Evolutionary conservation across 192 early-diverging fungal genomes (phyloP).

Genomic region (Rhizophagus prolifer): DNA sequence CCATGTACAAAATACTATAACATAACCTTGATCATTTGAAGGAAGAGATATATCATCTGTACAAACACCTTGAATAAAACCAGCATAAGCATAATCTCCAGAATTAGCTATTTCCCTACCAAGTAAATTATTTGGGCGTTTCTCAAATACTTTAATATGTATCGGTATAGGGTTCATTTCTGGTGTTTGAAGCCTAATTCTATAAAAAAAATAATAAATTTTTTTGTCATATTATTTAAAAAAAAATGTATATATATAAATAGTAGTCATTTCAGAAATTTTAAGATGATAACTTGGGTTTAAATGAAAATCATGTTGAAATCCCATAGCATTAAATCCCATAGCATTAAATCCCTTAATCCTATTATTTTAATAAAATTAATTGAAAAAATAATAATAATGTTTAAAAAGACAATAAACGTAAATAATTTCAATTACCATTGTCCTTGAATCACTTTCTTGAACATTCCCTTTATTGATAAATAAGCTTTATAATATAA

Average conservation of each 20-base stretch:
- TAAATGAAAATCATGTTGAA: constrained; percentile 50
- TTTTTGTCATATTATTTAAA: neutral
- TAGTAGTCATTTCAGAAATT: constrained; percentile 51
- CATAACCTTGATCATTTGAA: constrained; percentile 45
- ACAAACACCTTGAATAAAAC: constrained; percentile 46
- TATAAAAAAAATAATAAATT: constrained; percentile 24
- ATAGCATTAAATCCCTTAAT: constrained; percentile 55
- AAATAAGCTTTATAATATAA: no score
- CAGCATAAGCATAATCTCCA: constrained; percentile 59
- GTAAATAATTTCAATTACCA: constrained; percentile 44
- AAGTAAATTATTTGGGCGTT: constrained; percentile 44
- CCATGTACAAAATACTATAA: neutral
- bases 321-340: constrained; percentile 62
- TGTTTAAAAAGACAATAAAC: neutral
- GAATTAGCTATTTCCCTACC: constrained; percentile 57
- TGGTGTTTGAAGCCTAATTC: constrained; percentile 69
- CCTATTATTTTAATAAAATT: constrained; percentile 30
- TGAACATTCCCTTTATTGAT: constrained; percentile 58
- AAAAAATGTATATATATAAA: constrained; percentile 25
- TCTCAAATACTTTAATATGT: constrained; percentile 69
- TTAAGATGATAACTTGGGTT: constrained; percentile 73
- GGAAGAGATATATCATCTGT: constrained; percentile 46
- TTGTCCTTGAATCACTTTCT: constrained; percentile 50
- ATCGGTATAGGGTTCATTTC: constrained; percentile 62
- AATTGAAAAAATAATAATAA: neutral